Conservation (phyloP, 345 rosid species). For the Gynandropsis gynandra region DNA sequence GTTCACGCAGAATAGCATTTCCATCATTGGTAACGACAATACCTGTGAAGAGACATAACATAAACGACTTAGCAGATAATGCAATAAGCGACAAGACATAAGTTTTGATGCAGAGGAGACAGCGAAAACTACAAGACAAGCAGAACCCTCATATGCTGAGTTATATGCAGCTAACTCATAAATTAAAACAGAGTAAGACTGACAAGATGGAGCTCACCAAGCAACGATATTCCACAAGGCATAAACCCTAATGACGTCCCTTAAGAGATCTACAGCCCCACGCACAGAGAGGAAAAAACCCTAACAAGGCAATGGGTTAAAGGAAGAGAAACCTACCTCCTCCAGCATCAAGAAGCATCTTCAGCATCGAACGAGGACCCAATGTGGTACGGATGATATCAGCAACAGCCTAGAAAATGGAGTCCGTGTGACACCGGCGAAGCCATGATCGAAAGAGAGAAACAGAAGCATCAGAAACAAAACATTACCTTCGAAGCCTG, state of each 20-base stretch:
- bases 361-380: constrained; percentile 95
- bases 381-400: constrained; percentile 88
- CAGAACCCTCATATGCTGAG: constrained; percentile 11
- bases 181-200: neutral
- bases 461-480: neutral
- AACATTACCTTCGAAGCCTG: constrained; percentile 72
- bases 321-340: constrained; percentile 49
- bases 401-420: constrained; percentile 62
- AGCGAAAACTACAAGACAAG: constrained; percentile 3
- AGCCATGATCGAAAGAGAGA: constrained; percentile 16
- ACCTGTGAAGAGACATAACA: constrained; percentile 35
- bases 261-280: constrained; percentile 2
- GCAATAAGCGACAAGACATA: neutral
- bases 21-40: constrained; percentile 96
- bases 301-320: neutral
- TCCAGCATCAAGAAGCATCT: constrained; percentile 86
- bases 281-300: constrained; percentile 8
- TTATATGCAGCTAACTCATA: constrained; percentile 9
- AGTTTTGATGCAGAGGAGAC: neutral
- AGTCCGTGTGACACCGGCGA: constrained; percentile 3
- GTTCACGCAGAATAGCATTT: constrained; percentile 85
- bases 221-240: constrained; percentile 2
- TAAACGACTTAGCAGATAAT: constrained; percentile 4
- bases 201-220: neutral
- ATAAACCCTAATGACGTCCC: constrained; percentile 1